Evolutionary conservation across 2,329 filamentous ascomycete species (phyloP).

Genomic region (Cercospora sp.): DNA sequence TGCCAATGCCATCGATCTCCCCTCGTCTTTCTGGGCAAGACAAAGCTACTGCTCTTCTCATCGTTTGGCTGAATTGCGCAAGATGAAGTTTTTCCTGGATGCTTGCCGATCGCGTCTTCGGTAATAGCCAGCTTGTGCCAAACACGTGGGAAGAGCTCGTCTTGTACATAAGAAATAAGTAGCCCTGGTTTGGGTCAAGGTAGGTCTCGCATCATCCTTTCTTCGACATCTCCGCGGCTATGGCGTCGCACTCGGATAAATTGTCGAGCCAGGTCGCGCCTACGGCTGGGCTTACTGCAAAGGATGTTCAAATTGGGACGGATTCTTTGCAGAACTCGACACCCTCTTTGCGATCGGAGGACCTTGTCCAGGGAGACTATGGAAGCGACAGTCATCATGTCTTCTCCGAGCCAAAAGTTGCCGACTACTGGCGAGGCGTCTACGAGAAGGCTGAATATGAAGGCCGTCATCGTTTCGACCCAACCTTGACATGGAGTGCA

Average conservation of each 20-base stretch:
- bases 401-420: conserved; percentile 55
- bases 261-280: neutral
- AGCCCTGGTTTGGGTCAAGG: neutral
- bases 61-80: conserved; percentile 13
- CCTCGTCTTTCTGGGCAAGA: conserved; percentile 8
- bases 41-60: conserved; percentile 13
- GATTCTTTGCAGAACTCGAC: conserved; percentile 5
- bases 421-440: conserved; percentile 55
- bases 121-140: conserved; percentile 10
- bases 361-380: conserved; percentile 24
- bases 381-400: conserved; percentile 24
- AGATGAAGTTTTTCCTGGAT: conserved; percentile 2
- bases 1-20: neutral
- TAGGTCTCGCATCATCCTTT: neutral
- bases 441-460: conserved; percentile 58
- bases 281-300: neutral
- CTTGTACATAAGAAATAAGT: conserved; percentile 6
- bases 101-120: neutral
- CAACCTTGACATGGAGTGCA: conserved; percentile 47
- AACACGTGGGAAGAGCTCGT: neutral
- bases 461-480: conserved; percentile 52
- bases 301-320: conserved; percentile 7
- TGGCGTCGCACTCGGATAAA: conserved; percentile 10
- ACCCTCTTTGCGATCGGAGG: conserved; percentile 18
- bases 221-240: conserved; percentile 8